Percentiles rank a stretch among this genome's conserved stretches.
Conservation (phyloP, 2,329 filamentous ascomycete genomes). For the Fusarium pseudograminearum region DNA sequence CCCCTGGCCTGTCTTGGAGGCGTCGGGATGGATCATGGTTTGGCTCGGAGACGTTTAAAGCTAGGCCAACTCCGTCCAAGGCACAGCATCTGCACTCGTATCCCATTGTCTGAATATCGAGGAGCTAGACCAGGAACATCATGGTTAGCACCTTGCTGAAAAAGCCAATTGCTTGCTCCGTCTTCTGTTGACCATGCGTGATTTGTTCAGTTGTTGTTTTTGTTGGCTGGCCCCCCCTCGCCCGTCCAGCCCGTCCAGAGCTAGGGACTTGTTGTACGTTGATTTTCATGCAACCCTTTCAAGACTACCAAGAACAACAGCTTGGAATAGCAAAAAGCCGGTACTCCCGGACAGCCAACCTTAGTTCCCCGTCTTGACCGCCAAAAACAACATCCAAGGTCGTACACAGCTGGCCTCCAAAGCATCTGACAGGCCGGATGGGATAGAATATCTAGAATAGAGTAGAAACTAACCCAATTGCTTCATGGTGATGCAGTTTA, state of each 20-base stretch:
- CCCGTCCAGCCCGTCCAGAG: background rate
- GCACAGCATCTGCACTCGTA: slow-evolving; percentile 15
- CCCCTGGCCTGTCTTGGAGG: background rate
- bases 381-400: slow-evolving; percentile 28
- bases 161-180: slow-evolving; percentile 36
- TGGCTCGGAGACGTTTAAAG: slow-evolving; percentile 23
- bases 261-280: background rate
- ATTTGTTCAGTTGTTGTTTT: slow-evolving; percentile 24
- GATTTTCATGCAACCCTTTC: slow-evolving; percentile 12
- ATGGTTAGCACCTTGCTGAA: slow-evolving; percentile 15
- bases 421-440: slow-evolving; percentile 4
- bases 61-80: slow-evolving; percentile 36
- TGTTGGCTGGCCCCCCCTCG: slow-evolving; percentile 20
- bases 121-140: slow-evolving; percentile 37
- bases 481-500: background rate
- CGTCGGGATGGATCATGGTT: slow-evolving; percentile 2
- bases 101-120: slow-evolving; percentile 9
- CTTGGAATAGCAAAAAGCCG: slow-evolving; percentile 30
- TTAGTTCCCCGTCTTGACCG: slow-evolving; percentile 38
- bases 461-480: background rate
- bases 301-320: slow-evolving; percentile 17
- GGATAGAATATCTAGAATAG: background rate
- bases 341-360: slow-evolving; percentile 23
- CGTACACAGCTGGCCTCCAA: background rate
- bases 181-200: slow-evolving; percentile 22